These are phyloP conservation scores for Tricholoma terreum DNA, from an alignment of 768 basidiomycete species.

Conservation along the genomic window DNA sequence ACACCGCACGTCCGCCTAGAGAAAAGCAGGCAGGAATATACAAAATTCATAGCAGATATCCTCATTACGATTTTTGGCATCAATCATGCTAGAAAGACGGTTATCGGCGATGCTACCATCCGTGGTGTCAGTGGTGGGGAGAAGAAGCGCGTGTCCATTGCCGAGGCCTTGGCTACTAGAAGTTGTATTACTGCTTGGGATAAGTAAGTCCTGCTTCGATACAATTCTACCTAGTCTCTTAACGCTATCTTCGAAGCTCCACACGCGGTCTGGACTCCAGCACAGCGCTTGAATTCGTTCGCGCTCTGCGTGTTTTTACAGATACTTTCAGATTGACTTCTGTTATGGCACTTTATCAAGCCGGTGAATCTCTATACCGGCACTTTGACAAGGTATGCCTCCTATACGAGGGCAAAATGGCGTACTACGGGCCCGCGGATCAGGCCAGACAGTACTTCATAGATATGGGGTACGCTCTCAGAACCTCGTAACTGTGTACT, in stretches of 20 bases:
- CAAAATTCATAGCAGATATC: conserved; percentile 47
- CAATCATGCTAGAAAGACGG: conserved; percentile 61
- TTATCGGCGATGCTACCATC: conserved; percentile 61
- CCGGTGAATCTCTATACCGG: conserved; percentile 62
- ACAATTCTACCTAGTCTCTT: neutral
- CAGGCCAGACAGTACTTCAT: conserved; percentile 71
- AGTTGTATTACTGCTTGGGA: conserved; percentile 46
- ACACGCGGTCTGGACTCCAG: conserved; percentile 65
- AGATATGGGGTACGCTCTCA: conserved; percentile 44
- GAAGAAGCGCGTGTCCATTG: conserved; percentile 58
- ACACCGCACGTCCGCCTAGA: conserved; percentile 54
- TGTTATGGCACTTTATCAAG: conserved; percentile 85
- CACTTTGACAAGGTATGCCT: conserved; percentile 82
- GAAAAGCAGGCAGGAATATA: conserved; percentile 39
- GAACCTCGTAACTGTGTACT: neutral
- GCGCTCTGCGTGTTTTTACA: conserved; percentile 60
- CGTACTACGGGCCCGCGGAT: conserved; percentile 68
- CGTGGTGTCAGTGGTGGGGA: conserved; percentile 58
- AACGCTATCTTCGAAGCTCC: conserved; percentile 39
- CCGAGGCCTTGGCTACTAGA: conserved; percentile 59
- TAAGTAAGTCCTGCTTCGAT: conserved; percentile 12
- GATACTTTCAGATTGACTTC: conserved; percentile 55
- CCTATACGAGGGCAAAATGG: conserved; percentile 69
- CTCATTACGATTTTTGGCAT: conserved; percentile 77
- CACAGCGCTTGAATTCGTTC: conserved; percentile 72